Percentiles rank a stretch among this genome's conserved stretches.
phyloP scores from a whole-genome alignment of 441 rosid genomes.

The Pelargonium australe region DNA sequence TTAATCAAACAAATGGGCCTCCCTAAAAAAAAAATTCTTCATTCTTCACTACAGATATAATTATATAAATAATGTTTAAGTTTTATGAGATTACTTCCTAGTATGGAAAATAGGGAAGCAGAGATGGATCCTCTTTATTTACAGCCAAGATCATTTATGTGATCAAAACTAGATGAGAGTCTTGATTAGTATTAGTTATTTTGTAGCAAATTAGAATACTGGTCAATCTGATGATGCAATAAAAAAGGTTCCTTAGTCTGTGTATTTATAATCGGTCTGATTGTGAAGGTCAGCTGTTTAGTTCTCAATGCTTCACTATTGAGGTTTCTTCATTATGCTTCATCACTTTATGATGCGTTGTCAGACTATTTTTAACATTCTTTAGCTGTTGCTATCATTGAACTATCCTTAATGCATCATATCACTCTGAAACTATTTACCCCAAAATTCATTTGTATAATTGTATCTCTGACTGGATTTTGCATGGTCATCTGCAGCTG shows the following conservation, averaged over 20 bases:
- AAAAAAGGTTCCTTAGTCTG: not conserved
- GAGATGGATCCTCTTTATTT: too few relatives aligned
- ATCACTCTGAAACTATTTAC: not conserved
- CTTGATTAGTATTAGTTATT: not conserved
- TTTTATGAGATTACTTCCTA: too few relatives aligned
- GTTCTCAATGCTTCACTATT: not conserved
- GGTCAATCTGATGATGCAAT: not conserved
- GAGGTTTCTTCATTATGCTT: not conserved
- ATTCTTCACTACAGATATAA: too few relatives aligned
- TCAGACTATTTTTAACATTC: not conserved
- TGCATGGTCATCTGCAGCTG: conserved; percentile 49
- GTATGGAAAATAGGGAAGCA: too few relatives aligned
- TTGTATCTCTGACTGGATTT: conserved; percentile 16
- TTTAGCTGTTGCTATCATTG: not conserved
- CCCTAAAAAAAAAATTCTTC: too few relatives aligned
- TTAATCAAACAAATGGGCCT: too few relatives aligned
- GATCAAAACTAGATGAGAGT: not conserved
- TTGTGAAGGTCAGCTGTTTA: not conserved
- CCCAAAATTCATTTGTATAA: not conserved
- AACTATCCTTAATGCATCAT: too few relatives aligned
- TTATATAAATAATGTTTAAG: too few relatives aligned
- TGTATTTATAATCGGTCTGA: not conserved
- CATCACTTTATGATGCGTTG: not conserved
- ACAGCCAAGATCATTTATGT: too few relatives aligned
- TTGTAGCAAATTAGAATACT: not conserved